Percentiles rank a stretch among this genome's conserved stretches.
Conservation (phyloP, 345 rosid species). For the Dovyalis caffra region DNA sequence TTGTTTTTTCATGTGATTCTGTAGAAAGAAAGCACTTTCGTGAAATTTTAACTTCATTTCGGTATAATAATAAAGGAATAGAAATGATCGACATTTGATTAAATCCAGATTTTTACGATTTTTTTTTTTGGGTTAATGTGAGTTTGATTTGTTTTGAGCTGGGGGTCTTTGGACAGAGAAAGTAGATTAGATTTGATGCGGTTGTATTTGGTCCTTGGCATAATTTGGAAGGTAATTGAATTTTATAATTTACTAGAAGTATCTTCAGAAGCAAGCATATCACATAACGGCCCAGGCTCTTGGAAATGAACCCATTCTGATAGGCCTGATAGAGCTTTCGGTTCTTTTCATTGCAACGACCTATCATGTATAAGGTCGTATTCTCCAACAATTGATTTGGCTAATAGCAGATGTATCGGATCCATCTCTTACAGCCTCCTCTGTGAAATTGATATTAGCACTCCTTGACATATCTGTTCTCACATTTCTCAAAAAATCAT, state of each 20-base stretch:
- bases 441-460: neutral
- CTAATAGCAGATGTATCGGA: neutral
- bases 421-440: neutral
- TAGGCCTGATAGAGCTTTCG: neutral
- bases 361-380: neutral
- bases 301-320: neutral
- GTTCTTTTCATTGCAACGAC: neutral
- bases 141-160: neutral
- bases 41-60: neutral
- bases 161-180: neutral
- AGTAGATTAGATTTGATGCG: neutral
- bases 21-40: neutral
- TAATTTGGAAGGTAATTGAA: neutral
- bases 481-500: neutral
- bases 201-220: neutral
- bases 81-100: neutral
- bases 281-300: neutral
- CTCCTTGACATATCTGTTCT: neutral
- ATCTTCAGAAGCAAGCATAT: neutral
- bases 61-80: neutral
- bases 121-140: no score
- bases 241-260: neutral
- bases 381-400: no score
- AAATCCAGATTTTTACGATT: neutral
- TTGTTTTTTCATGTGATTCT: neutral